Evolutionary conservation across 805 yeast genomes (phyloP), one percentile per base, ranked within the genome.

Genomic region (Starmerella tilneyi): DNA sequence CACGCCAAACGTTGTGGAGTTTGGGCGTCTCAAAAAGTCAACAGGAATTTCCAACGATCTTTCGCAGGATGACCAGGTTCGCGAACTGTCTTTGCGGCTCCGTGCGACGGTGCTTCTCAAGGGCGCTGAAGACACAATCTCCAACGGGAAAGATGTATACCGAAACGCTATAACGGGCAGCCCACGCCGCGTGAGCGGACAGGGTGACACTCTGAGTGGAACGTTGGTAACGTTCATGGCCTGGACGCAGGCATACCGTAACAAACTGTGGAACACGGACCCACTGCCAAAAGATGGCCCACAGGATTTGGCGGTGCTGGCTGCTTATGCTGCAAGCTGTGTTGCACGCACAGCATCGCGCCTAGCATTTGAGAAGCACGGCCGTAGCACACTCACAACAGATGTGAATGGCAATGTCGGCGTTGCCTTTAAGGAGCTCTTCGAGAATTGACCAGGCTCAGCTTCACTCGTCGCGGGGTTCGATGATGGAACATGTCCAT

Each of bases 131-230:
- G 98, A 92, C 57, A 52, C 73, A 29, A 79, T 86, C 9, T 80
- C 76, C 5, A 65, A 70, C 41, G 75, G 74, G 2, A 67, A 63
- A 4, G 57, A 61, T 4, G 56, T 65, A 5, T 50, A 83, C 6
- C 55, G 64, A 3, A 73, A 71, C 49, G 69, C 69, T 28, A 57
- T 67, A 26, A 56, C 60, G 13, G 96, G 97, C 1, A 79, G 92
- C 6, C 63, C 66, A 41, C 81, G 84, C 57, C 70, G 98, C 44
- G 94, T 84, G 7, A 96, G 96, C 11, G 98, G 98, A 0, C 97
- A 92, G 64, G 98, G 98, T 21, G 98, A 92, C 56, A 82, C 96
- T 0, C 62, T 92, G 31, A 75, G 89, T 0, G 98, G 98, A 0
- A 68, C 84, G 20, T 64, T 86, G n/a, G 86, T 88, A 1, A 80